phyloP scores from a whole-genome alignment of 2,329 filamentous ascomycete species.

The Trichophyton equinum region DNA sequence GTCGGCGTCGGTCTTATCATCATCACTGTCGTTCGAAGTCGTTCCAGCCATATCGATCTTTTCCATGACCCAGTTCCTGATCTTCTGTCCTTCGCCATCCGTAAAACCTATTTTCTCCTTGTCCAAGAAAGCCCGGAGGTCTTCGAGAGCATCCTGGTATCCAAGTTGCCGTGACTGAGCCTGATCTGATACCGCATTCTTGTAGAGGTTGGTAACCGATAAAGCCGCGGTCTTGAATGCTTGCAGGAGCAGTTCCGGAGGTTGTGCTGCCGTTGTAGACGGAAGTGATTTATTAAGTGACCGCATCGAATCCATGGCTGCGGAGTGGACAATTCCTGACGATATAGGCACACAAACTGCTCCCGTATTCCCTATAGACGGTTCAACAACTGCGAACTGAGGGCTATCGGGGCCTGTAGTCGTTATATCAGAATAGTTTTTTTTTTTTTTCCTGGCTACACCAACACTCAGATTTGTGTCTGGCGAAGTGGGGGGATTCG shows the following conservation, averaged over 20 bases:
- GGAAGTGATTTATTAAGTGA: conserved; percentile 51
- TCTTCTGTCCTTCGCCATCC: conserved; percentile 62
- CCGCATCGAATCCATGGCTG: conserved; percentile 51
- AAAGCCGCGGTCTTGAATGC: conserved; percentile 86
- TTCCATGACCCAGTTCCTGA: conserved; percentile 48
- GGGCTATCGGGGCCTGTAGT: not conserved
- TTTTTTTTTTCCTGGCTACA: not conserved
- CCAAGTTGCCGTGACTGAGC: conserved; percentile 64
- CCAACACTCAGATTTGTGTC: not conserved
- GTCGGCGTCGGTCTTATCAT: conserved; percentile 29
- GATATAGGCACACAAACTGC: not conserved
- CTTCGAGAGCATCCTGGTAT: conserved; percentile 88
- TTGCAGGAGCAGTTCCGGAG: conserved; percentile 54
- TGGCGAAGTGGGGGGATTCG: not conserved
- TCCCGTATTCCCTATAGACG: not conserved
- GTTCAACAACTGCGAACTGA: not conserved
- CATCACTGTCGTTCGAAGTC: conserved; percentile 32
- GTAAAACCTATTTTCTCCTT: conserved; percentile 63
- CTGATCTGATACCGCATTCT: conserved; percentile 69
- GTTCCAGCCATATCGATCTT: conserved; percentile 32
- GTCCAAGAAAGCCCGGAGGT: conserved; percentile 75
- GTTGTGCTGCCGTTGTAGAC: conserved; percentile 35
- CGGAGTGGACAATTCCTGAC: not conserved
- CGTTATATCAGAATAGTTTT: not conserved
- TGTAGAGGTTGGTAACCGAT: conserved; percentile 93